Base-by-base conservation (phyloP, 2,329 filamentous ascomycete genomes). In the Lachnellula occidentalis region DNA sequence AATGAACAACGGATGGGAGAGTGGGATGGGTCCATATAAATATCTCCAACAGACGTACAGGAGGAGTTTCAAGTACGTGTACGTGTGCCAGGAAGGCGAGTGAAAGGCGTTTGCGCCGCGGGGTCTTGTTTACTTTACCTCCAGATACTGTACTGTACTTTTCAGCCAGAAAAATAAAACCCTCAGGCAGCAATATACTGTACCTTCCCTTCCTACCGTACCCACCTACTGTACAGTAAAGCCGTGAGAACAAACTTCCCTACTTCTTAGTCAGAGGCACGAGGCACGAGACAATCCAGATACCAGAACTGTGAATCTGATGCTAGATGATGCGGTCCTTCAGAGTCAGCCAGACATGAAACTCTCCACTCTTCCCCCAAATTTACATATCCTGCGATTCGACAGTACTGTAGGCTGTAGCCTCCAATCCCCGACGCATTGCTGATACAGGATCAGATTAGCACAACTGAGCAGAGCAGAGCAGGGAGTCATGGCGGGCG, bases 401-500 rank as follows among this genome's bases (percentile, higher is more conserved):
- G 9, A 31, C 27, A 31, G 8, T 31, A 31, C 27, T 3, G 27
- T 24, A 24, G n/a, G 7, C 24, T 6, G 24, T 31, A 11, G 8
- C 27, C 8, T 4, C 27, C 8, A 39, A 17, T 15, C 14, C 36
- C 36, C 36, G 8, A 39, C 36, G 14, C 36, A 39, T 17, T 8
- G 15, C 36, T 9, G 36, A 5, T 8, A 39, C 6, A 8, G 36
- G 14, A 39, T 17, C 8, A 39, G 36, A 17, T 39, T 8, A 17
- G 36, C 17, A 6, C 12, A 21, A 15, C 21, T 15, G 43, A 31
- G 9, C 27, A 31, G 12, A 15, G 6, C 2, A n/a, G 12, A 31
- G 2, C 6, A 52, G 36, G 27, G 51, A 54, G 55, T 27, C n/a
- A 59, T 61, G 58, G 56, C 56, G 12, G 50, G 34, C 54, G 51